A percentile compares a stretch with the other conserved stretches of the same genome.
Conservation (phyloP, 2,329 filamentous ascomycete genomes). For the Colletotrichum sansevieriae region DNA sequence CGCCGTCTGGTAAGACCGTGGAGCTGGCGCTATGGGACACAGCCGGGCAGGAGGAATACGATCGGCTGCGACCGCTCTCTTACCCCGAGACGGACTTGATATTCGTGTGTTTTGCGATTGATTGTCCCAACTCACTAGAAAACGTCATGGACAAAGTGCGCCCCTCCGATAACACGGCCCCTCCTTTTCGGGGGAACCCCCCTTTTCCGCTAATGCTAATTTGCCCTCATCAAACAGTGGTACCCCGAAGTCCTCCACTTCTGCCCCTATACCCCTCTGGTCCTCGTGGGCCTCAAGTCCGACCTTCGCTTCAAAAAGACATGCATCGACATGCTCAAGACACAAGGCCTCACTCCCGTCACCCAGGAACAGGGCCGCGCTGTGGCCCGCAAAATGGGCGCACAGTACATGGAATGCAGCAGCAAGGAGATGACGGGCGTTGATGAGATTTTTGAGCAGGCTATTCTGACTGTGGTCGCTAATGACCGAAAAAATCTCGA, state of each 20-base stretch:
- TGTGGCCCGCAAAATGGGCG: constrained; percentile 94
- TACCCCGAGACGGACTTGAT: constrained; percentile 98
- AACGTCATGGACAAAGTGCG: constrained; percentile 98
- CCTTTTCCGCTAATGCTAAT: constrained; percentile 46
- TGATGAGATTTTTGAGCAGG: constrained; percentile 94
- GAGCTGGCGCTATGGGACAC: constrained; percentile 99
- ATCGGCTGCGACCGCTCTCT: constrained; percentile 92
- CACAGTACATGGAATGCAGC: constrained; percentile 97
- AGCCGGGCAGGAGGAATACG: constrained; percentile 98
- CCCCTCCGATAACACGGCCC: constrained; percentile 26
- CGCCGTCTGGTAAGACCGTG: constrained; percentile 89
- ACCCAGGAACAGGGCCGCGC: constrained; percentile 89
- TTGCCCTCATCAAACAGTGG: constrained; percentile 73
- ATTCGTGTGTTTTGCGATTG: constrained; percentile 99
- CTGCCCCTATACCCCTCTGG: constrained; percentile 95
- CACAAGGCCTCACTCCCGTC: constrained; percentile 94
- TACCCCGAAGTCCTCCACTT: constrained; percentile 99
- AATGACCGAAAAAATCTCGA: constrained; percentile 78
- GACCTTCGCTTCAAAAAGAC: constrained; percentile 95
- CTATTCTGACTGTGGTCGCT: constrained; percentile 89
- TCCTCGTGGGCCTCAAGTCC: constrained; percentile 96
- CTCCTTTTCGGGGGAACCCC: constrained; percentile 13
- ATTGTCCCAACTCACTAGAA: constrained; percentile 97
- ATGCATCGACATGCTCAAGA: constrained; percentile 98
- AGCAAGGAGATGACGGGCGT: constrained; percentile 98